These are phyloP conservation scores for Sequoiadendron giganteum DNA, from an alignment of 75 land plant genomes.

Conservation along the genomic window DNA sequence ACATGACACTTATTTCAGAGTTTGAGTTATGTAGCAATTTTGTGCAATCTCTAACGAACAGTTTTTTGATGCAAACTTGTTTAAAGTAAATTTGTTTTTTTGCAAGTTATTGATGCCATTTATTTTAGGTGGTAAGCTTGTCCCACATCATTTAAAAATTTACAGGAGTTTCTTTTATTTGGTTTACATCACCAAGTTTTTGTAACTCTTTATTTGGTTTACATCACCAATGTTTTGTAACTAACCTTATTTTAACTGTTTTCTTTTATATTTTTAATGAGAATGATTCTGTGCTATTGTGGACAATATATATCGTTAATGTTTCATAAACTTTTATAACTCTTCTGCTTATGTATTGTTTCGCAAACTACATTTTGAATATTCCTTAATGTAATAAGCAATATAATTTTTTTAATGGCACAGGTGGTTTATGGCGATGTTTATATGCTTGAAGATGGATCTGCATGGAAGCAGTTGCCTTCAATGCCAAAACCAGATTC, in stretches of 20 bases:
- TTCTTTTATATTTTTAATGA: background rate
- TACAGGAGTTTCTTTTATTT: background rate
- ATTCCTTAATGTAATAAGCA: background rate
- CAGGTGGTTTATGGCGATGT: conserved; percentile 93
- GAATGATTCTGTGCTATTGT: background rate
- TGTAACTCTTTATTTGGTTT: background rate
- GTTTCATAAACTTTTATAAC: background rate
- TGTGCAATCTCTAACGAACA: background rate
- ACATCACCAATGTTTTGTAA: background rate
- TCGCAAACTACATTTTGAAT: background rate
- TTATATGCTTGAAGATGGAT: conserved; percentile 83
- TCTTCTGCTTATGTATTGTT: background rate
- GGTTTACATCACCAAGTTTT: background rate
- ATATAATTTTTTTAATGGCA: background rate
- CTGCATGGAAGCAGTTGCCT: conserved; percentile 73
- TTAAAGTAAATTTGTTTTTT: background rate
- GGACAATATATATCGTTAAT: background rate
- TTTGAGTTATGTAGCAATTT: background rate
- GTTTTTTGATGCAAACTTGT: background rate
- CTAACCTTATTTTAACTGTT: background rate
- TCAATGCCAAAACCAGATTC: conserved; percentile 89
- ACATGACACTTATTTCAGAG: no score
- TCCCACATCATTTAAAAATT: background rate
- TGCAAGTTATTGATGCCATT: background rate
- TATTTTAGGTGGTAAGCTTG: background rate